Evolutionary conservation across 1,284 basidiomycete genomes (phyloP), one percentile per base, ranked within the genome.

Genomic region (Cryptococcus sp.): DNA sequence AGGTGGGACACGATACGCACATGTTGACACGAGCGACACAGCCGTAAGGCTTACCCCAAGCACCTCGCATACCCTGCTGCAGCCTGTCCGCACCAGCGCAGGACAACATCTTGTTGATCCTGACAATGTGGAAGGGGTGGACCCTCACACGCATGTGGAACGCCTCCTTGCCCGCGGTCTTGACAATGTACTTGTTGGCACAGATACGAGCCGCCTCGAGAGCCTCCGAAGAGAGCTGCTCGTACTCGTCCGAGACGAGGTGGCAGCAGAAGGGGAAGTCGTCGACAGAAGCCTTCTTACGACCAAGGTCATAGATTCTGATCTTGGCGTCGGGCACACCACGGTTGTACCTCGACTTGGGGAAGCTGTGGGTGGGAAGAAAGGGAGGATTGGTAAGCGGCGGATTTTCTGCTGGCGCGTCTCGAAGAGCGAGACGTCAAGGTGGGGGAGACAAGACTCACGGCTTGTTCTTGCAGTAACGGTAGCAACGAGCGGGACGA

Each of bases 101-200:
- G 61, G 89, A 91, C 84, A 98, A 91, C 91, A 97, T 98, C 87
- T 98, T 98, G 90, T 98, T 97, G 88, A 97, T 98, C 69, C 95
- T 90, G 80, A 98, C 82, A 69, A 98, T 91, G 80, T 98, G 95
- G 91, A 89, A 97, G 61, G 95, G 95, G 82, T 98, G 95, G 57
- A 92, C 92, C 65, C 94, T 89, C 69, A 98, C 92, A 72, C 95
- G 87, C 78, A 98, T 79, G 80, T 98, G 95, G 93, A 98, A 98
- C 20, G 94, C 91, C 75, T 98, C 95, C 83, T 98, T 98, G 77
- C 95, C 95, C 52, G 90, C 87, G 23, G 89, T 93, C 87, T 98
- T 98, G 75, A 92, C 95, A 68, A 98, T 88, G 80, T 98, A 98
- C 82, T 98, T 98, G 90, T 98, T 98, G 79, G 92, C 92, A 77